Base-by-base conservation (phyloP, 1,284 basidiomycete species). In the Chiua sp. region DNA sequence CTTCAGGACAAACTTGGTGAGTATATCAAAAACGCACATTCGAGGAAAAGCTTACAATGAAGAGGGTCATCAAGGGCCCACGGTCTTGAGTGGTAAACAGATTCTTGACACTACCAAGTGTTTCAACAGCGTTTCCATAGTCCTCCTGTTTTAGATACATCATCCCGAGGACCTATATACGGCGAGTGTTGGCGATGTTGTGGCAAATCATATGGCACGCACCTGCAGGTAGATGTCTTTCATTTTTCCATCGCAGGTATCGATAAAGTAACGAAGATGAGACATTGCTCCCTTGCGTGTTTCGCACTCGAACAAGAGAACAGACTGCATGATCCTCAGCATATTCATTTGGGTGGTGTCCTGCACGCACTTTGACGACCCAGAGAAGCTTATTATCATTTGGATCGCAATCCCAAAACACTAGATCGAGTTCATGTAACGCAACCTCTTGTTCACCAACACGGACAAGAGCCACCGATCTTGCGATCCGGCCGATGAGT, bases 1-100 rank as follows among this genome's bases (percentile, higher is more conserved):
- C 62, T 63, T 60, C 23, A 12, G 23, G 33, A 13, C 63, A 22
- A 63, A 47, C 5, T n/a, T n/a, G 37, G 7, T 33, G 10, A 10
- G 15, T 3, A 28, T 4, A 1, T 11, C 1, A 53, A 7, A 5
- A 30, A n/a, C 6, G 11, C 1, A 23, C 13, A 20, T 18, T 47
- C 42, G 44, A 33, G n/a, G 11, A 13, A 47, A 35, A 33, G 30
- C 52, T 18, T 61, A 56, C 62, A 5, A 61, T 13, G 4, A 37
- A 49, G 47, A 54, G 28, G 1, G 28, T 48, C 13, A n/a, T n/a
- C 39, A 42, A 11, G 20, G 39, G 39, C 7, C 39, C 39, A 20
- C 39, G 39, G 8, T 42, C 20, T 10, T 42, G 18, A 18, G 39
- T n/a, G 20, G 39, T 42, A 42, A 42, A 42, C 20, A 18, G 18